Percentiles rank a stretch among this genome's conserved stretches.
phyloP scores from a whole-genome alignment of 1,284 basidiomycete genomes.

The Pascua guehoae region DNA sequence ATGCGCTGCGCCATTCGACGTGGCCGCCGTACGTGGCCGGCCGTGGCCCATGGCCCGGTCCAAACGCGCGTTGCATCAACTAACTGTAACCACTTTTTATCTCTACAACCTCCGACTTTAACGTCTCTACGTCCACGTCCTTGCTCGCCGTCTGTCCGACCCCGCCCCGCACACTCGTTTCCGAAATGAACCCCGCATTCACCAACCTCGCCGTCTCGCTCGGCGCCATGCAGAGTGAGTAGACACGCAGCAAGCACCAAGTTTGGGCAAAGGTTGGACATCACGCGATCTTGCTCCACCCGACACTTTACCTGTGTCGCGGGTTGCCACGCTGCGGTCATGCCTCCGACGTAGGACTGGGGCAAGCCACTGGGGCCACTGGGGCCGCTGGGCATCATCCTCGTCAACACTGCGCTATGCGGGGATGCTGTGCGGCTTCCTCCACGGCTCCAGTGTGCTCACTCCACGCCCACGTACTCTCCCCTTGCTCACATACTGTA shows the following conservation, averaged over 20 bases:
- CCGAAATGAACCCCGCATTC: slow-evolving; percentile 47
- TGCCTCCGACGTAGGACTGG: neutral
- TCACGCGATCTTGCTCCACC: neutral
- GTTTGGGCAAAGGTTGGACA: neutral
- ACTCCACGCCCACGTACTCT: neutral
- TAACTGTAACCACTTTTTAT: neutral
- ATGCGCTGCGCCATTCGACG: too few species aligned
- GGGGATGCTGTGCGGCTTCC: too few species aligned
- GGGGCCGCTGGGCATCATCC: too few species aligned
- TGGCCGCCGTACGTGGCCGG: too few species aligned
- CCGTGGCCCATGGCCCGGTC: neutral
- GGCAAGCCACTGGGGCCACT: too few species aligned
- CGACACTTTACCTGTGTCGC: neutral
- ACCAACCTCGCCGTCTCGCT: slow-evolving; percentile 79
- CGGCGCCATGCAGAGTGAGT: slow-evolving; percentile 79
- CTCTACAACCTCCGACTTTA: slow-evolving; percentile 7
- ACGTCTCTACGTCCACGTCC: neutral
- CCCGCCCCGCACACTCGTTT: neutral
- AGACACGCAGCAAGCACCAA: neutral
- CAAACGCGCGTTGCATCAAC: neutral
- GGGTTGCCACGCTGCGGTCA: neutral
- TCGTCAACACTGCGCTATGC: too few species aligned
- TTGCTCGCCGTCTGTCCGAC: neutral
- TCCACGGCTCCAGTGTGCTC: neutral
- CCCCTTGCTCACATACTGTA: neutral